Base-by-base conservation (phyloP, 2,329 filamentous ascomycete genomes). In the Herpomyces periplanetae region DNA sequence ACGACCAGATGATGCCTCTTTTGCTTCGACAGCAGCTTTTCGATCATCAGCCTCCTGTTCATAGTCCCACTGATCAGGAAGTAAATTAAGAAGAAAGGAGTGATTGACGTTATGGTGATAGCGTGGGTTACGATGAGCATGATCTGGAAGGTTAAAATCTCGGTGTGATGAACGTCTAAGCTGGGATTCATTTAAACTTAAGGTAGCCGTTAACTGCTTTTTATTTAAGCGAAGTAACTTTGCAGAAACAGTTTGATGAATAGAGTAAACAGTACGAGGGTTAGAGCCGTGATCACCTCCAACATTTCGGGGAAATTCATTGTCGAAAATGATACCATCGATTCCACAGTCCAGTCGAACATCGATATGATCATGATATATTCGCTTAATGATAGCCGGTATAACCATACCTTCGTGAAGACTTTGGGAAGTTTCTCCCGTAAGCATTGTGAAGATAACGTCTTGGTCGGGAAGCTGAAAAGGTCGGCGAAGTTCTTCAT, bases 391-490 rank as follows among this genome's bases (percentile, higher is more conserved):
- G 20, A 65, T 64, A 25, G 87, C 65, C 0, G 80, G 63, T 4
- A 96, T 53, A 26, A 88, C 66, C 73, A 91, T 91, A 28, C 65
- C 66, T 31, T 75, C 64, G 20, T 55, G 54, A 5, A 96, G 44
- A 1, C 69, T 66, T 1, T 80, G 62, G 23, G 53, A 49, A 1
- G 69, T 91, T 39, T 96, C 80, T 23, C 75, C 80, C 3, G 80
- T 91, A 21, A 91, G 57, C 61, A 88, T 88, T 15, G 71, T 80
- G 38, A 91, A 96, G 23, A 87, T 55, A 28, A 87, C 68, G 10
- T 73, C 60, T 0, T 58, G 47, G 11, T 44, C 45, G 15, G 87
- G 44, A 19, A 50, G 40, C 17, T 52, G 49, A 33, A 84, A 88
- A 26, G 60, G 58, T 29, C 66, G 62, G 17, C 80, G 58, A 21